Percentiles rank a stretch among this genome's conserved stretches.
Evolutionary conservation across 768 basidiomycete genomes (phyloP).

Genomic region (Panaeolus cyanescens): DNA sequence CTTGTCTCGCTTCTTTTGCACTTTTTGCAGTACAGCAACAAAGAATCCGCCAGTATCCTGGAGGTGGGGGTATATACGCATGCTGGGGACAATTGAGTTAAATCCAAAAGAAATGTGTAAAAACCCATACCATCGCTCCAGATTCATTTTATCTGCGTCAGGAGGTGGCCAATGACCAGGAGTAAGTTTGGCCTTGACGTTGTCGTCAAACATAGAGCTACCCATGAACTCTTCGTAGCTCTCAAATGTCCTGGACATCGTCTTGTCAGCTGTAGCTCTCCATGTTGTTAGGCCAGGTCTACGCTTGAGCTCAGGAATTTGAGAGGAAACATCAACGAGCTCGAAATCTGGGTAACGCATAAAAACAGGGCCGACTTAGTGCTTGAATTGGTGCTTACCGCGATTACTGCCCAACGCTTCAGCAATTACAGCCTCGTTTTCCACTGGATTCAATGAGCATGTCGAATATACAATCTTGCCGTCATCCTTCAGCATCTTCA

Average conservation of each 20-base stretch:
- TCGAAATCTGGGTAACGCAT: slow-evolving; percentile 56
- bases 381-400: slow-evolving; percentile 42
- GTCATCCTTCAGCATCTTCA: slow-evolving; percentile 81
- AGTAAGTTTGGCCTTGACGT: slow-evolving; percentile 60
- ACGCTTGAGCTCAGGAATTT: slow-evolving; percentile 70
- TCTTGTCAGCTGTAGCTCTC: slow-evolving; percentile 69
- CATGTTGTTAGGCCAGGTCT: slow-evolving; percentile 77
- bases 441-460: slow-evolving; percentile 94
- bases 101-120: not conserved
- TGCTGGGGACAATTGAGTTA: no score
- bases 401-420: slow-evolving; percentile 74
- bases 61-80: slow-evolving; percentile 91
- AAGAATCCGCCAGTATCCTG: slow-evolving; percentile 99
- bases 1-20: not conserved
- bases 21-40: slow-evolving; percentile 82
- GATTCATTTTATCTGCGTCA: slow-evolving; percentile 57
- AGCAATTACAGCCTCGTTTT: slow-evolving; percentile 95
- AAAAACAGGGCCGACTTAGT: not conserved
- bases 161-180: slow-evolving; percentile 81
- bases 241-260: slow-evolving; percentile 49
- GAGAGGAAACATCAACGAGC: slow-evolving; percentile 76
- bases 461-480: slow-evolving; percentile 98
- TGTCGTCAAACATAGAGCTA: slow-evolving; percentile 45
- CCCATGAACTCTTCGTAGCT: slow-evolving; percentile 63
- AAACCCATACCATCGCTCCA: slow-evolving; percentile 69